Conservation (phyloP, 192 early-diverging fungal species). For the Neocallimastix lanati region DNA sequence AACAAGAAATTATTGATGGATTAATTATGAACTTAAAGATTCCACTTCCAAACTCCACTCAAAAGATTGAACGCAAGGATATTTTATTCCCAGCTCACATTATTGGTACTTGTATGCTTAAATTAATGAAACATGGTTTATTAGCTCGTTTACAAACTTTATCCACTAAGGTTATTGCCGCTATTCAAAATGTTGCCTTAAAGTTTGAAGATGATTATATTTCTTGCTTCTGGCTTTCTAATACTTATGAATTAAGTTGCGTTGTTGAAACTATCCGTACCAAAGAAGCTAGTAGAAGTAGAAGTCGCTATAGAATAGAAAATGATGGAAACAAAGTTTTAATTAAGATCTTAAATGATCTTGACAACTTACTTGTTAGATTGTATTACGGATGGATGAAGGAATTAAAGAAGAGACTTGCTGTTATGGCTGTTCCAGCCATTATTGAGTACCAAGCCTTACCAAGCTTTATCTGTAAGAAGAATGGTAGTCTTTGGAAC, state of each 20-base stretch:
- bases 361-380: slow-evolving; percentile 77
- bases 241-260: slow-evolving; percentile 66
- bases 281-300: slow-evolving; percentile 9
- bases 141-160: slow-evolving; percentile 27
- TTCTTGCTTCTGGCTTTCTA: slow-evolving; percentile 91
- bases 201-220: slow-evolving; percentile 69
- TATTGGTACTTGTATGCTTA: slow-evolving; percentile 49
- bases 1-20: slow-evolving; percentile 67
- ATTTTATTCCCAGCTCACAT: slow-evolving; percentile 91
- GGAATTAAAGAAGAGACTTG: slow-evolving; percentile 83
- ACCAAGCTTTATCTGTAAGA: slow-evolving; percentile 84
- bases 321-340: slow-evolving; percentile 57
- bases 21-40: slow-evolving; percentile 82
- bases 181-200: slow-evolving; percentile 28
- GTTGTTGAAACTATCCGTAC: slow-evolving; percentile 11
- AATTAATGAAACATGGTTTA: slow-evolving; percentile 75
- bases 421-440: slow-evolving; percentile 86
- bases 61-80: slow-evolving; percentile 57
- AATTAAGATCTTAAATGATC: slow-evolving; percentile 68
- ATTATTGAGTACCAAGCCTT: slow-evolving; percentile 93
- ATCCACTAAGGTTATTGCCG: slow-evolving; percentile 67
- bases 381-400: slow-evolving; percentile 98
- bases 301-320: slow-evolving; percentile 2
- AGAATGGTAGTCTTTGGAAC: slow-evolving; percentile 77
- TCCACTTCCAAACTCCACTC: slow-evolving; percentile 61